Percentiles rank a stretch among this genome's conserved stretches.
Conservation (phyloP, 768 basidiomycete species). For the Sutorius australiensis region DNA sequence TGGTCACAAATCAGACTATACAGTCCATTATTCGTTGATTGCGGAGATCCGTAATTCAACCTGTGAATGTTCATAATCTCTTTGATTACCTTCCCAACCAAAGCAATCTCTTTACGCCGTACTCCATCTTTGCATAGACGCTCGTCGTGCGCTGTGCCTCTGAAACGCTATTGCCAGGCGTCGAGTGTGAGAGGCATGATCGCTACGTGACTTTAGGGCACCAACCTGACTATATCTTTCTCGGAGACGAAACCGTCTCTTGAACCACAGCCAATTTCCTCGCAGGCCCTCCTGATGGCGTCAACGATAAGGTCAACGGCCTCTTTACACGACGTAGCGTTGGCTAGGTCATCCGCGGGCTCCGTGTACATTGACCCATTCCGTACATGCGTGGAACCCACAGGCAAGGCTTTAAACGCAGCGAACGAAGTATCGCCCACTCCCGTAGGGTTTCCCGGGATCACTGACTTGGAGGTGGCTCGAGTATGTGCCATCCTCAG, state of each 20-base stretch:
- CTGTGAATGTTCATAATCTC: not conserved
- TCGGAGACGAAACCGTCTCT: constrained; percentile 51
- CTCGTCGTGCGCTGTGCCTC: constrained; percentile 86
- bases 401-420: constrained; percentile 77
- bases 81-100: constrained; percentile 70
- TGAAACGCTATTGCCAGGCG: constrained; percentile 48
- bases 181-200: not conserved
- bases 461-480: constrained; percentile 25
- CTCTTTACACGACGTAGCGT: constrained; percentile 69
- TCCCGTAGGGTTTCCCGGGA: constrained; percentile 33
- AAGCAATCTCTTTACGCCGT: constrained; percentile 83
- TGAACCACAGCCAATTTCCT: constrained; percentile 47
- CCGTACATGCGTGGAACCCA: constrained; percentile 54
- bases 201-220: not conserved
- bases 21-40: constrained; percentile 11
- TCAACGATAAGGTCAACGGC: constrained; percentile 74
- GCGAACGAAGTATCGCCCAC: constrained; percentile 49
- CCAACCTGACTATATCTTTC: constrained; percentile 79
- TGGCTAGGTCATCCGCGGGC: constrained; percentile 56
- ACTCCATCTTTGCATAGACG: constrained; percentile 89
- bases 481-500: constrained; percentile 28
- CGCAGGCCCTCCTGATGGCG: constrained; percentile 63
- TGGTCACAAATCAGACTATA: constrained; percentile 11
- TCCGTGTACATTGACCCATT: constrained; percentile 47
- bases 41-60: constrained; percentile 9